These are phyloP conservation scores for Dendrobium officinale DNA, from an alignment of 106 monocot genomes.

Conservation along the genomic window DNA sequence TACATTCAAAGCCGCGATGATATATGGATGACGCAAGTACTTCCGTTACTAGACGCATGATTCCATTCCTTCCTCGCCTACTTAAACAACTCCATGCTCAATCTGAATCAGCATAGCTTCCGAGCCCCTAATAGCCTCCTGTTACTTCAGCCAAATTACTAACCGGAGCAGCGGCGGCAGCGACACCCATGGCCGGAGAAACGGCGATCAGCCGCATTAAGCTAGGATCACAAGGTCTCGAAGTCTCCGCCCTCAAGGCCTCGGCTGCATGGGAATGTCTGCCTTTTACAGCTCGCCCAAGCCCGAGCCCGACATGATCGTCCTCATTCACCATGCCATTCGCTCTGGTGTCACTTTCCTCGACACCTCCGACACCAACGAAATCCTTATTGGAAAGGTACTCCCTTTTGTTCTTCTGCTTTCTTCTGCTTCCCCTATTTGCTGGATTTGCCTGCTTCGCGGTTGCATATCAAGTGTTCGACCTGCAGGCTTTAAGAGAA, in stretches of 20 bases:
- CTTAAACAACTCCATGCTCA: not conserved
- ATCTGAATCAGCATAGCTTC: too few relatives aligned
- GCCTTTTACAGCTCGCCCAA: slow-evolving; percentile 43
- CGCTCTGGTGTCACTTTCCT: slow-evolving; percentile 38
- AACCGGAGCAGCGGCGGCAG: not conserved
- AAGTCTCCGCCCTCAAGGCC: slow-evolving; percentile 40
- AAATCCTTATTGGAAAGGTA: slow-evolving; percentile 48
- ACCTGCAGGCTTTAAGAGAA: slow-evolving; percentile 17
- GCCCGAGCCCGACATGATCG: slow-evolving; percentile 53
- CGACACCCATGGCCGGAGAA: too few relatives aligned
- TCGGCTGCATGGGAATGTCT: slow-evolving; percentile 66
- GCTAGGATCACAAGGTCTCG: slow-evolving; percentile 53
- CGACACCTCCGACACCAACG: slow-evolving; percentile 54
- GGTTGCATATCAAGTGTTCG: not conserved
- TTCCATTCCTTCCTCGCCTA: not conserved
- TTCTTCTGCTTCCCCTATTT: not conserved
- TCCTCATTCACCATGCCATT: slow-evolving; percentile 39
- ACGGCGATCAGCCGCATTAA: slow-evolving; percentile 22
- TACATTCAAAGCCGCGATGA: too few relatives aligned
- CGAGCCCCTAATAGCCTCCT: too few relatives aligned
- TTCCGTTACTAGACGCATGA: not conserved
- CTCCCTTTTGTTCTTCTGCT: not conserved
- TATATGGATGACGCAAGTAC: not conserved
- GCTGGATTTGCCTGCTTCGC: not conserved
- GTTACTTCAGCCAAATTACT: too few relatives aligned